Evolutionary conservation across 1,139 yeast species (phyloP), one percentile per base, ranked within the genome.

Genomic region (Debaryomyces udenii): DNA sequence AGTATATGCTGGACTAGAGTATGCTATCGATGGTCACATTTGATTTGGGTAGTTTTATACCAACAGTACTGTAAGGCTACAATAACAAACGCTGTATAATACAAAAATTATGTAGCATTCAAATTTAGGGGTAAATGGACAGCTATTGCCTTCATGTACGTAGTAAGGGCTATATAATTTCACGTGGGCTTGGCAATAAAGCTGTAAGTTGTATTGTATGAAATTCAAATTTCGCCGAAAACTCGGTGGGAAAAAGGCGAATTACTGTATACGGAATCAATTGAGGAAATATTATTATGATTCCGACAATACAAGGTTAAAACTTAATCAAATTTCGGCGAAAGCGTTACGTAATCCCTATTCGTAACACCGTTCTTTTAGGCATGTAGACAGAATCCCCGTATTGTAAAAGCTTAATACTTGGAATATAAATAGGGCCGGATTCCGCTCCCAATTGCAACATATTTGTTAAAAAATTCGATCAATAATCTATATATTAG

Each of bases 201-300:
- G 22, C 7, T 20, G 22, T 20, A 20, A 7, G 7, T 7, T 6
- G 9, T 26, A 26, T 26, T 26, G 28, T 31, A 23, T 7, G 27
- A 24, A 15, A 34, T 26, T 42, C 35, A 10, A 37, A 39, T 17
- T 55, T 58, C 66, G 67, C 64, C 67, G 66, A 60, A 57, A 51
- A 45, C 49, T 59, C 64, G 64, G 53, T 61, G 64, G 56, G 40
- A 41, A 37, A 24, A 27, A 16, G 27, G 40, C 31, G 33, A 26
- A 35, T 22, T 31, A 27, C 31, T 30, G 15, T 4, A 34, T 34
- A 6, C 15, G 37, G 37, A 34, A 34, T 26, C 27, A 34, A 34
- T 15, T 26, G 27, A 28, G 26, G 29, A 18, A 18, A 27, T 23
- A n/a, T 38, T 31, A 26, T 31, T 30, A 28, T 26, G 37, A 26